phyloP scores from a whole-genome alignment of 306 rosid species.

The Pyrus betulifolia region DNA sequence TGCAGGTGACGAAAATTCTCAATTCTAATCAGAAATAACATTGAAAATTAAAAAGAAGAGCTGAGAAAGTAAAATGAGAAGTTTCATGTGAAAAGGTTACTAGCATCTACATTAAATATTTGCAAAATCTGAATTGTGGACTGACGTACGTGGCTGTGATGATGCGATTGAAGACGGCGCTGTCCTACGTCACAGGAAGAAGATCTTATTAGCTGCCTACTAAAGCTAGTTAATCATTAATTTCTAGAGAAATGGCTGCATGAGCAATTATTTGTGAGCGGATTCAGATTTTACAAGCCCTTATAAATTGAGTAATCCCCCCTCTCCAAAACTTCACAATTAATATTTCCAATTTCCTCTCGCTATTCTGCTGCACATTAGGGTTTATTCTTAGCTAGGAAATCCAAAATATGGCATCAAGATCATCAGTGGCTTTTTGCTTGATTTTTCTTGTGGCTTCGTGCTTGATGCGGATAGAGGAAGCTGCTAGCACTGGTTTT shows the following conservation, averaged over 20 bases:
- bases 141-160: too few relatives aligned
- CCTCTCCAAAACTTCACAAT: background rate
- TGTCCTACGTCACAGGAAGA: background rate
- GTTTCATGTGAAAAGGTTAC: too few relatives aligned
- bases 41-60: too few relatives aligned
- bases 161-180: too few relatives aligned
- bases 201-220: background rate
- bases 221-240: constrained; percentile 21
- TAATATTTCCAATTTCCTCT: background rate
- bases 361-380: too few relatives aligned
- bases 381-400: background rate
- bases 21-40: too few relatives aligned
- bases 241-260: constrained; percentile 57
- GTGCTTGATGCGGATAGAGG: constrained; percentile 25
- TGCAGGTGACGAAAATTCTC: too few relatives aligned
- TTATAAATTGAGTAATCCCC: constrained; percentile 30
- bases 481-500: constrained; percentile 31
- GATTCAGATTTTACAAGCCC: background rate
- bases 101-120: too few relatives aligned
- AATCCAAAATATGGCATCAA: constrained; percentile 39
- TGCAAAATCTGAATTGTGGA: too few relatives aligned
- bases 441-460: constrained; percentile 23
- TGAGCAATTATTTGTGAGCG: constrained; percentile 35
- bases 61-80: too few relatives aligned
- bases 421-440: constrained; percentile 7